These are phyloP conservation scores for Apophysomyces trapeziformis DNA, from an alignment of 371 early-diverging fungal species.

Conservation along the genomic window DNA sequence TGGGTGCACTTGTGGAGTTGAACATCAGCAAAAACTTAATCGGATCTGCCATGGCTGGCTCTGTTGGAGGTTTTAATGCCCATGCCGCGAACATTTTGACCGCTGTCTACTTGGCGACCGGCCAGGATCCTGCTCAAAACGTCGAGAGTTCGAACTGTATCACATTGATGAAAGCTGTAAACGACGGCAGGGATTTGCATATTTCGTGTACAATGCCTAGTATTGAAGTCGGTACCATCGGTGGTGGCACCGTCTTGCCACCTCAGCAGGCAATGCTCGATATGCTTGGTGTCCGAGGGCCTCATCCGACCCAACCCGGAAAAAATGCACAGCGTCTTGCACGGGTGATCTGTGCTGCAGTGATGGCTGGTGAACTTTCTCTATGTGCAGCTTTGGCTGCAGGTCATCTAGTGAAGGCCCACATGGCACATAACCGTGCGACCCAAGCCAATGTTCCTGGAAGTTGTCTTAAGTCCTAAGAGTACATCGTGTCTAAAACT, in stretches of 20 bases:
- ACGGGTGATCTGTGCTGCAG: constrained; percentile 86
- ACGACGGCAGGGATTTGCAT: constrained; percentile 78
- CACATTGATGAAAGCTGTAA: constrained; percentile 90
- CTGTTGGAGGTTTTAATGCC: constrained; percentile 94
- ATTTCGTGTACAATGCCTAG: constrained; percentile 95
- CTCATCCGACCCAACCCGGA: constrained; percentile 83
- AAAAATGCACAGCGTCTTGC: constrained; percentile 88
- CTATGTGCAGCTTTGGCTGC: constrained; percentile 86
- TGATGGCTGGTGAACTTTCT: constrained; percentile 95
- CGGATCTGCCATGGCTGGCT: constrained; percentile 96
- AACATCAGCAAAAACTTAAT: constrained; percentile 90
- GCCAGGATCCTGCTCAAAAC: constrained; percentile 97
- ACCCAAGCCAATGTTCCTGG: constrained; percentile 14
- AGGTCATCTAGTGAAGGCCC: constrained; percentile 82
- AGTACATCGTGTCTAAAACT: too few relatives aligned
- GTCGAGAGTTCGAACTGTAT: constrained; percentile 95
- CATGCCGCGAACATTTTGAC: constrained; percentile 96
- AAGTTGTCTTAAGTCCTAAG: too few relatives aligned
- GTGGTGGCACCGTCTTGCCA: constrained; percentile 91
- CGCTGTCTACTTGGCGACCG: constrained; percentile 92
- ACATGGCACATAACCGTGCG: constrained; percentile 85
- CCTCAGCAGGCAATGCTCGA: constrained; percentile 89
- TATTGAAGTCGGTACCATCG: constrained; percentile 95
- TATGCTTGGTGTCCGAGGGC: constrained; percentile 86
- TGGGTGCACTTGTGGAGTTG: constrained; percentile 75